Evolutionary conservation across 805 yeast species (phyloP).

Genomic region (Saccharomycopsis lassenensis): DNA sequence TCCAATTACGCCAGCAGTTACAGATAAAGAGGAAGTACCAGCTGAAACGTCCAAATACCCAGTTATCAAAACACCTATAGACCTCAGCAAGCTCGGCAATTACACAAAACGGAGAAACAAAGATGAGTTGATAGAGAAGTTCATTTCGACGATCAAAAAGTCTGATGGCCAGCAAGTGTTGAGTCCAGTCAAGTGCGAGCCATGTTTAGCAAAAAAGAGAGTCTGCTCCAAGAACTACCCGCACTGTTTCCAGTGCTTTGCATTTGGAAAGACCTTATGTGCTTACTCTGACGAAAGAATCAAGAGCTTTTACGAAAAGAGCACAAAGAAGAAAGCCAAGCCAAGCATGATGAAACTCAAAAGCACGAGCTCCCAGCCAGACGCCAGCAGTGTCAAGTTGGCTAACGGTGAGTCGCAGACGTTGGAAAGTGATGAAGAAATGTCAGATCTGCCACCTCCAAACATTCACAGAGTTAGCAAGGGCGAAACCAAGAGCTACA

Average conservation of each 20-base stretch:
- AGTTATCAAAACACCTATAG: conserved; percentile 1
- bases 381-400: background rate
- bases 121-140: conserved; percentile 1
- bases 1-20: background rate
- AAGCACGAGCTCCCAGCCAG: background rate
- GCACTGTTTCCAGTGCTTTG: no score
- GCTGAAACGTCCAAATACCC: background rate
- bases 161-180: no score
- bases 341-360: no score
- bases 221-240: no score
- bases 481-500: background rate
- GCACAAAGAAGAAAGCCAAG: no score
- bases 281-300: no score
- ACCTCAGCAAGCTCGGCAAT: background rate
- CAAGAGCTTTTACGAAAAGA: no score
- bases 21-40: background rate
- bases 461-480: background rate
- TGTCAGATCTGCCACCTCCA: background rate
- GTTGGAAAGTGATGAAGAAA: conserved; percentile 1
- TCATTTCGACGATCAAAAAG: no score
- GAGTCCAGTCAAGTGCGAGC: no score
- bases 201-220: no score
- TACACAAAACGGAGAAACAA: background rate
- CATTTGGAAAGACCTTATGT: no score
- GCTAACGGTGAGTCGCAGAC: conserved; percentile 5